Percentiles rank a stretch among this genome's conserved stretches.
Evolutionary conservation across 768 basidiomycete genomes (phyloP).

Genomic region (Boletellus ananas): DNA sequence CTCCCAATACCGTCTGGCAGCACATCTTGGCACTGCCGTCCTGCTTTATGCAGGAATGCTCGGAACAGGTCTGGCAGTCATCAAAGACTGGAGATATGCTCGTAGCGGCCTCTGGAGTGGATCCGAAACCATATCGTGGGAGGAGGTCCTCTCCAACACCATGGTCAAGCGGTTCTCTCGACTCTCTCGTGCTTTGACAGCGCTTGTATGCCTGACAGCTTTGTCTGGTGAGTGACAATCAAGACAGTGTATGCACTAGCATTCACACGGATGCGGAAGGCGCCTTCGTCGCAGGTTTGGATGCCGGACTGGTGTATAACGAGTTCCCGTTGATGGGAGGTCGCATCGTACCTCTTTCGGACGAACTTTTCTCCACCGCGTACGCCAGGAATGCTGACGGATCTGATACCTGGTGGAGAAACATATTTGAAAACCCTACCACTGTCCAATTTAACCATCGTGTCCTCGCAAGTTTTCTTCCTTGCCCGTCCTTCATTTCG

Average conservation of each 20-base stretch:
- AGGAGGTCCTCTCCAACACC: conserved; percentile 51
- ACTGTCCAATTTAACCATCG: conserved; percentile 98
- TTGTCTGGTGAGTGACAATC: conserved; percentile 66
- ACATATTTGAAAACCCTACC: conserved; percentile 94
- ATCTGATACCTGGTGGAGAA: conserved; percentile 91
- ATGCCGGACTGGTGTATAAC: conserved; percentile 96
- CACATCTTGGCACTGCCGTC: conserved; percentile 90
- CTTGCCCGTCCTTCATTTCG: not conserved
- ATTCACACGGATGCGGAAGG: conserved; percentile 44
- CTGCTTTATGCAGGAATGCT: conserved; percentile 94
- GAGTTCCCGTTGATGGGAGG: conserved; percentile 98
- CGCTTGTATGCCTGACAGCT: conserved; percentile 85
- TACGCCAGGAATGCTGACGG: conserved; percentile 71
- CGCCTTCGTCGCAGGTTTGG: conserved; percentile 96
- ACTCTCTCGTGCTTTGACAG: conserved; percentile 60
- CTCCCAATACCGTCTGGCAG: conserved; percentile 93
- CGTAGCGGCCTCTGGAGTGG: conserved; percentile 58
- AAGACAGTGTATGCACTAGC: not conserved
- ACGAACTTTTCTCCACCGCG: conserved; percentile 73
- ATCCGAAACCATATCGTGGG: conserved; percentile 39
- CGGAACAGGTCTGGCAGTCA: conserved; percentile 65
- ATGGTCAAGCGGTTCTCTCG: conserved; percentile 55
- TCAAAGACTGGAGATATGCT: conserved; percentile 78
- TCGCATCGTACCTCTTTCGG: conserved; percentile 69
- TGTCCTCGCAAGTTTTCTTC: conserved; percentile 59